Conservation (phyloP, 805 yeast genomes). For the Wickerhamiella brachini region DNA sequence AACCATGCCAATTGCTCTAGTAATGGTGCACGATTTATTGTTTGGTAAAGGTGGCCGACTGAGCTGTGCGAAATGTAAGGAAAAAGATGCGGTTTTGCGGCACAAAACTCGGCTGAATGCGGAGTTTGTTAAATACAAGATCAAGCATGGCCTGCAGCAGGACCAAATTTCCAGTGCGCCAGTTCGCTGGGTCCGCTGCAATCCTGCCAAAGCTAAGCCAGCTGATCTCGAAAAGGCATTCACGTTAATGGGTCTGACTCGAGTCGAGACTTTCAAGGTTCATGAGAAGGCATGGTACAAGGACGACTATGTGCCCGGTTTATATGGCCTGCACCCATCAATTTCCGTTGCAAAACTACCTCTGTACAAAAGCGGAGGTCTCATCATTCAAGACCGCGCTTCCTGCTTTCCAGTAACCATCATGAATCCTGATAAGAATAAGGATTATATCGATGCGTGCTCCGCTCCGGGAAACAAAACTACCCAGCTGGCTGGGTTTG, state of each 20-base stretch:
- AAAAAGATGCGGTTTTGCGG: constrained; percentile 65
- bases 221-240: constrained; percentile 24
- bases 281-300: constrained; percentile 29
- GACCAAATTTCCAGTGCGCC: constrained; percentile 19
- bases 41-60: constrained; percentile 66
- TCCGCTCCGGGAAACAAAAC: constrained; percentile 99
- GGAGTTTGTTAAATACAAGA: constrained; percentile 63
- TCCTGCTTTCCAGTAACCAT: constrained; percentile 93
- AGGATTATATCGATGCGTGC: constrained; percentile 74
- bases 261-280: constrained; percentile 33
- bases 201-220: constrained; percentile 39
- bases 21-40: constrained; percentile 70
- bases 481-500: constrained; percentile 68
- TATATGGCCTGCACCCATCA: constrained; percentile 71
- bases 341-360: constrained; percentile 55
- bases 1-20: constrained; percentile 39
- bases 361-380: constrained; percentile 57
- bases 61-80: constrained; percentile 77
- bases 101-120: constrained; percentile 73
- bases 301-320: constrained; percentile 59
- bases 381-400: constrained; percentile 91
- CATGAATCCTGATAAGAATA: constrained; percentile 46
- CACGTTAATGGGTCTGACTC: constrained; percentile 30
- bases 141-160: constrained; percentile 36
- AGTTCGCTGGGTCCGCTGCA: constrained; percentile 42